Conservation (phyloP, 805 yeast genomes). For the Saccharomyces kudriavzevii region DNA sequence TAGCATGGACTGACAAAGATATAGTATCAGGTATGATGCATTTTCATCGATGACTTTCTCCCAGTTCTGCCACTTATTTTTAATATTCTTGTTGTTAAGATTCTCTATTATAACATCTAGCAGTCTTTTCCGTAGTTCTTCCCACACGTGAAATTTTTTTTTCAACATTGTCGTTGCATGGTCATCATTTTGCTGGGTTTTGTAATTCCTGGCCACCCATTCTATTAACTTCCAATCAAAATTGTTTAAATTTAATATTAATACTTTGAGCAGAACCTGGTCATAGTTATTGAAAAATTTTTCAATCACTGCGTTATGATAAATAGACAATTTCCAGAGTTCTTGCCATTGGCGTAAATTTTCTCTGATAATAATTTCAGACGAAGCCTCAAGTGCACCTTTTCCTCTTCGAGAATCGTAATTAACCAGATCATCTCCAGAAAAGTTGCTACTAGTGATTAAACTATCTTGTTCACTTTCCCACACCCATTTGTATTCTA, state of each 20-base stretch:
- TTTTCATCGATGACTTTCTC: slow-evolving; percentile 5
- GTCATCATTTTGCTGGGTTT: neutral
- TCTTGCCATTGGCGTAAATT: slow-evolving; percentile 11
- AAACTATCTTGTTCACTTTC: slow-evolving; percentile 9
- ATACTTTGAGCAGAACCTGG: slow-evolving; percentile 10
- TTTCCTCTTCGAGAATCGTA: slow-evolving; percentile 46
- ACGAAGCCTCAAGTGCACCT: slow-evolving; percentile 1
- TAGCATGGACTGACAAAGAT: slow-evolving; percentile 6
- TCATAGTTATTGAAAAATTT: slow-evolving; percentile 9
- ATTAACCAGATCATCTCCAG: slow-evolving; percentile 47
- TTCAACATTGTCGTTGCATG: slow-evolving; percentile 1
- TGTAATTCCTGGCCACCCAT: slow-evolving; percentile 9
- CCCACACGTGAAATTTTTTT: slow-evolving; percentile 10
- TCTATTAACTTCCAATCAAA: slow-evolving; percentile 14
- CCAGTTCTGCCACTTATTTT: slow-evolving; percentile 15
- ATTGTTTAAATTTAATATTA: slow-evolving; percentile 10
- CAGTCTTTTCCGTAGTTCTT: slow-evolving; percentile 9
- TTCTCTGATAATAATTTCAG: slow-evolving; percentile 10
- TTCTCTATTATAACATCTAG: slow-evolving; percentile 8
- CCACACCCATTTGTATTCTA: slow-evolving; percentile 15
- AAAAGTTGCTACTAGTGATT: slow-evolving; percentile 20
- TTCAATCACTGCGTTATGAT: slow-evolving; percentile 10
- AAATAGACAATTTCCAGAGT: slow-evolving; percentile 12
- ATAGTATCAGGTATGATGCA: slow-evolving; percentile 10
- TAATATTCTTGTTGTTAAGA: slow-evolving; percentile 9